Base-by-base conservation (phyloP, 345 rosid species). In the Eucalyptus victrix region DNA sequence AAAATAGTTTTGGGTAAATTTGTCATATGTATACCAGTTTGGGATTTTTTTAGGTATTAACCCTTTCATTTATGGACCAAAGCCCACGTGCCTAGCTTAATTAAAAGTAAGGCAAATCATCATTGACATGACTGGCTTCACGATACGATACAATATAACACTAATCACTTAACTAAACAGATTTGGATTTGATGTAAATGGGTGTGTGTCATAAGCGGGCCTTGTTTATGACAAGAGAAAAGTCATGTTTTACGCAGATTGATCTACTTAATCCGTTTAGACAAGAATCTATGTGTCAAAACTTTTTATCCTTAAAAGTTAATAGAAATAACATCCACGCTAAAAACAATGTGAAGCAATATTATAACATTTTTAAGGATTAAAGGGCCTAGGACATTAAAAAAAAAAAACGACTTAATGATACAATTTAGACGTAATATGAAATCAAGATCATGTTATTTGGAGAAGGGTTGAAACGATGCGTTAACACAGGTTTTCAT, bases 221-320 rank as follows among this genome's bases (percentile, higher is more conserved):
- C 44, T 69, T 8, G 23, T 18, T 69, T 34, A 17, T 34, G 12
- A 34, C 44, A 32, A 1, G 13, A 69, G 19, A 69, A 69, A 69
- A 17, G 21, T 69, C 44, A 1, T 3, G 6, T 9, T 21, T 18
- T 8, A 32, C 13, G 0, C 1, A 1, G 6, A 0, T n/a, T n/a
- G 76, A n/a, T 14, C 0, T 3, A 4, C 80, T 69, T 34, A 18
- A 34, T 69, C 7, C 6, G 24, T 69, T 69, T 17, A 34, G 7
- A 69, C 13, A 69, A 69, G 7, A 69, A 69, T 32, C 23, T 34
- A 69, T 2, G 12, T 4, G 12, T 3, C 18, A 72, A 72, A 5
- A 34, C 2, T 10, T 18, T 40, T 37, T 37, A 10, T 37, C 45
- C 45, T 69, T 9, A 21, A 37, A 76, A 76, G 16, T 76, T 11